Evolutionary conservation across 176 grass and related monocot species (phyloP), one percentile per base, ranked within the genome.

Genomic region (Ensete ventricosum): DNA sequence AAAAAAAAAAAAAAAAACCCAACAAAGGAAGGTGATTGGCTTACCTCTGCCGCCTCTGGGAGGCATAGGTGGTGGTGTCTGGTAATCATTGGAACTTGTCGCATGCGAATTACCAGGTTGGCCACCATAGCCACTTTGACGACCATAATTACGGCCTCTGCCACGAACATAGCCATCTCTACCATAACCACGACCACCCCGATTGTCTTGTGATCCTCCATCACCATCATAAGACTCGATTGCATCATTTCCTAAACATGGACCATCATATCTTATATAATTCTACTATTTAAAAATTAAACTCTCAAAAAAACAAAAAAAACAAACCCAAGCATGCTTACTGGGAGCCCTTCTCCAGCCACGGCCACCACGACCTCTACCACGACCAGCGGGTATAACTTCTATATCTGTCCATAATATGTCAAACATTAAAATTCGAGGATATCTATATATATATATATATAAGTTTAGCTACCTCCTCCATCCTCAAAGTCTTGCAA

Each of bases 271-370:
- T 48, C 43, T 64, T 25, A 52, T 20, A 73, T 51, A 62, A 34
- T 11, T 14, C 62, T 73, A 10, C 25, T 43, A 55, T 60, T 72
- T 13, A 17, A 64, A 27, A 11, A 11, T 60, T 43, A 20, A 25
- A 55, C 11, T 29, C 63, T 21, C 25, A 73, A 11, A 52, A 73
- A 11, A 52, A 52, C 64, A 11, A 23, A 23, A 23, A 52, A 52
- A 9, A n/a, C n/a, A 84, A 53, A 48, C 65, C 48, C 77, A 20
- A 52, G 72, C 14, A 23, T 52, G 54, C 9, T 60, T 83, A 92
- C 93, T 85, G 84, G 87, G 84, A 75, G 81, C 81, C 83, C 93
- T 88, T 86, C 93, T 87, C 74, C 85, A 85, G 82, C 87, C 84
- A 13, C 85, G 85, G 54, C 79, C 83, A 67, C 82, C 81, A 27